Conservation (phyloP, 2,329 filamentous ascomycete genomes). For the Plectosphaerella plurivora region DNA sequence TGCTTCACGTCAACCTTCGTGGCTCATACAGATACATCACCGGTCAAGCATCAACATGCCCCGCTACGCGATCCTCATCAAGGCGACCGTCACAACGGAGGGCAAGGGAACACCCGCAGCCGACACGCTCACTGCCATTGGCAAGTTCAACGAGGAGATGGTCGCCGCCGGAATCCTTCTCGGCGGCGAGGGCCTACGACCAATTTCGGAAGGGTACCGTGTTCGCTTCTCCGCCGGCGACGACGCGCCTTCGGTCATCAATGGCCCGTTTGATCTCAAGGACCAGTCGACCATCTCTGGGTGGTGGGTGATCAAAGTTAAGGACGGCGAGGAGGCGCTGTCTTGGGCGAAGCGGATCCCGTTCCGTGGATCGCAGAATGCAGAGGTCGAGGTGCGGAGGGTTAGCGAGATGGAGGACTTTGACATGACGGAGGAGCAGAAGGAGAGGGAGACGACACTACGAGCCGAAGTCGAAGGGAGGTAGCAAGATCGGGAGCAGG, state of each 20-base stretch:
- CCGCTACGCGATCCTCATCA: slow-evolving; percentile 24
- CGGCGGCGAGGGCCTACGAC: slow-evolving; percentile 18
- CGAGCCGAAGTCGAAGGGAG: neutral
- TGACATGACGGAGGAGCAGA: slow-evolving; percentile 6
- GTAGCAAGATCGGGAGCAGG: neutral
- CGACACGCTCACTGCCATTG: slow-evolving; percentile 19
- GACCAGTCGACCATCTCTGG: slow-evolving; percentile 20
- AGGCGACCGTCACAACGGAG: slow-evolving; percentile 18
- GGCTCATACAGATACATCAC: neutral
- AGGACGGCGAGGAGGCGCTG: slow-evolving; percentile 21
- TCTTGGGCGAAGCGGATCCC: slow-evolving; percentile 24
- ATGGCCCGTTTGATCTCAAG: slow-evolving; percentile 22
- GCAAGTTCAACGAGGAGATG: slow-evolving; percentile 20
- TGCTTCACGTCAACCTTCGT: neutral
- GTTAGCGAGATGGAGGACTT: slow-evolving; percentile 16
- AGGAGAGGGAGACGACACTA: neutral
- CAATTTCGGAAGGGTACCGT: slow-evolving; percentile 20
- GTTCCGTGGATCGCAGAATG: slow-evolving; percentile 13
- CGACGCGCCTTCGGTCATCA: slow-evolving; percentile 12
- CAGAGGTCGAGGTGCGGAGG: slow-evolving; percentile 18
- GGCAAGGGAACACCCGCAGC: slow-evolving; percentile 5
- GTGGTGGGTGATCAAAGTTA: slow-evolving; percentile 24
- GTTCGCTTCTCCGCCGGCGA: slow-evolving; percentile 16
- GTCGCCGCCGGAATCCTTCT: slow-evolving; percentile 20
- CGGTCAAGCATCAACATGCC: slow-evolving; percentile 14